These are phyloP conservation scores for Glomus cerebriforme DNA, from an alignment of 192 early-diverging fungal species.

Conservation along the genomic window DNA sequence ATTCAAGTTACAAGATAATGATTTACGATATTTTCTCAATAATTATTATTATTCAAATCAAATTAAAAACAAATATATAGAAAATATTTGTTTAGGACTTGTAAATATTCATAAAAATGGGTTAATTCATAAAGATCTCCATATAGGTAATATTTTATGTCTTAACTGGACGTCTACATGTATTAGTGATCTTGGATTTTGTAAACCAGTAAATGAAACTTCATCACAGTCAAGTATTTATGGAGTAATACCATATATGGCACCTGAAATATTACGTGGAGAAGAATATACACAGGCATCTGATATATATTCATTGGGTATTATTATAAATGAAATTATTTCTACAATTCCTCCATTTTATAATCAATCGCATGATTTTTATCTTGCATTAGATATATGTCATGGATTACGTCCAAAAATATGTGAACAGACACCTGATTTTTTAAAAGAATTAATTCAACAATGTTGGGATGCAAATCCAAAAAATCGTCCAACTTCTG, in stretches of 20 bases:
- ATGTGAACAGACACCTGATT: background rate
- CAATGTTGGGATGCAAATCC: constrained; percentile 6
- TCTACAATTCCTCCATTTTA: constrained; percentile 37
- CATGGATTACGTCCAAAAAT: background rate
- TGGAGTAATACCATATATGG: constrained; percentile 44
- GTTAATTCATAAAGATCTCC: too few species aligned
- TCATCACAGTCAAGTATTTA: background rate
- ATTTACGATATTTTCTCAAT: too few species aligned
- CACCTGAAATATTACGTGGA: constrained; percentile 39
- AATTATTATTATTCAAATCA: too few species aligned
- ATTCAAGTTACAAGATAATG: too few species aligned
- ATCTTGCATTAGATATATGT: background rate
- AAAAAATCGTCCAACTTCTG: background rate
- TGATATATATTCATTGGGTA: constrained; percentile 42
- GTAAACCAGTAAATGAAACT: background rate
- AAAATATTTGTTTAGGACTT: too few species aligned
- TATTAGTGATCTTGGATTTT: background rate
- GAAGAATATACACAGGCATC: constrained; percentile 36
- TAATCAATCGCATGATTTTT: background rate
- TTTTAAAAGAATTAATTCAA: background rate
- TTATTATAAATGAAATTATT: constrained; percentile 44
- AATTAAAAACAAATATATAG: too few species aligned
- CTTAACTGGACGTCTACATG: background rate
- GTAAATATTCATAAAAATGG: too few species aligned
- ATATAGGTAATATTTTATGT: too few species aligned